Base-by-base conservation (phyloP, 176 grass and related monocot genomes). In the Stipa capillata region DNA sequence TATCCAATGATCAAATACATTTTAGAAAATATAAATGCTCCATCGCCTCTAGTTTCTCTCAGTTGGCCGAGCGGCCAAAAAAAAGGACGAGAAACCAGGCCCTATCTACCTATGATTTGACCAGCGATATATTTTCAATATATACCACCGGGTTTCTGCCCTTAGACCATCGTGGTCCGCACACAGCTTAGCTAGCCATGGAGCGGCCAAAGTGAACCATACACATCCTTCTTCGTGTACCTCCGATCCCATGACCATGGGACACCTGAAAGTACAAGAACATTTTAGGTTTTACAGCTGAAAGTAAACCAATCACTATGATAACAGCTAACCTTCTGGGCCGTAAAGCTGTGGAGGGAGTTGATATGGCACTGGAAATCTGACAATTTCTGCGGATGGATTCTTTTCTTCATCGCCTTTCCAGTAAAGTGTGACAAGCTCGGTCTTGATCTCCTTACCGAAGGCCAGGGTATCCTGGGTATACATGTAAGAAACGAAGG, bases 161-260 rank as follows among this genome's bases (percentile, higher is more conserved):
- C 57, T 23, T 51, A 18, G 23, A 10, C 14, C 9, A 67, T 77
- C 39, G 32, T 72, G 59, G 37, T 42, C 55, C 4, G 21, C 32
- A 63, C 79, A 76, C 34, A 21, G 56, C 27, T 6, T 18, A 88
- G 34, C 76, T 86, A 76, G 14, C 79, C 93, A 86, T 88, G 83
- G 20, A 57, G 70, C 14, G 93, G 93, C 93, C 93, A 97, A 11
- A 78, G 79, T 58, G 91, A 84, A 28, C n/a, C n/a, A n/a, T n/a
- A n/a, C n/a, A n/a, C n/a, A n/a, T n/a, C n/a, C n/a, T n/a, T n/a
- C n/a, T n/a, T n/a, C n/a, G n/a, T n/a, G n/a, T n/a, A n/a, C n/a
- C n/a, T n/a, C n/a, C n/a, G n/a, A n/a, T n/a, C n/a, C n/a, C n/a
- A n/a, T n/a, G n/a, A n/a, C n/a, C n/a, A n/a, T n/a, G n/a, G n/a